Conservation (phyloP, 495 filamentous ascomycete species). For the Penicillium simplicissimum region DNA sequence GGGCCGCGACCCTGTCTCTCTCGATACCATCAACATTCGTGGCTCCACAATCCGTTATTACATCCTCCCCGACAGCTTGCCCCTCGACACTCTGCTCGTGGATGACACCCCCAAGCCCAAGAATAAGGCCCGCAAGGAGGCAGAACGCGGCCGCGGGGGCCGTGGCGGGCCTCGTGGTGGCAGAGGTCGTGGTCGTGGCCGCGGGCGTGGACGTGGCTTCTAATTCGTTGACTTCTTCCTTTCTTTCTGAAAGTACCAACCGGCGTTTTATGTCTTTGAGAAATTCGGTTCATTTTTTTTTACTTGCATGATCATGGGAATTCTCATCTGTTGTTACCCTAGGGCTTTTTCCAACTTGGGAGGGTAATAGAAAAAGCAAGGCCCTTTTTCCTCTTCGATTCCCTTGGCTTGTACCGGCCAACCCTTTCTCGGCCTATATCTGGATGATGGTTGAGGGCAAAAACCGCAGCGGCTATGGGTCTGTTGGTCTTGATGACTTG, state of each 20-base stretch:
- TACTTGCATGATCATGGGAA: constrained; percentile 33
- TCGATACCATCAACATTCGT: constrained; percentile 96
- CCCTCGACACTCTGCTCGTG: constrained; percentile 89
- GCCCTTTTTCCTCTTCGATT: constrained; percentile 5
- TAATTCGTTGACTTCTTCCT: constrained; percentile 30
- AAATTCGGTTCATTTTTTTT: constrained; percentile 20
- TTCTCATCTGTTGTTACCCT: constrained; percentile 21
- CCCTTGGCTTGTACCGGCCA: background rate
- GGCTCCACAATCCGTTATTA: constrained; percentile 91
- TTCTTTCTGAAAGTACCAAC: constrained; percentile 25
- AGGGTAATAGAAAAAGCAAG: constrained; percentile 18
- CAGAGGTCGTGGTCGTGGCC: constrained; percentile 59
- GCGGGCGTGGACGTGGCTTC: constrained; percentile 63
- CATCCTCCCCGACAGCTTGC: constrained; percentile 91
- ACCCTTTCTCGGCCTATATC: background rate
- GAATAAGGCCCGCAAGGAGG: constrained; percentile 98
- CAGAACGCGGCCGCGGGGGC: constrained; percentile 65
- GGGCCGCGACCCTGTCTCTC: constrained; percentile 77
- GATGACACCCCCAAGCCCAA: constrained; percentile 97
- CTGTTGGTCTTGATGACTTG: background rate
- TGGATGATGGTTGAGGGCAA: background rate
- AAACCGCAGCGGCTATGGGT: background rate
- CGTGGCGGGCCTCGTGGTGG: constrained; percentile 58
- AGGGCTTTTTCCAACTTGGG: constrained; percentile 22
- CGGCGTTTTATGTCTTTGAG: constrained; percentile 33